A percentile compares a stretch with the other conserved stretches of the same genome.
phyloP scores from a whole-genome alignment of 768 basidiomycete species.

The Boletus vermiculosoides region DNA sequence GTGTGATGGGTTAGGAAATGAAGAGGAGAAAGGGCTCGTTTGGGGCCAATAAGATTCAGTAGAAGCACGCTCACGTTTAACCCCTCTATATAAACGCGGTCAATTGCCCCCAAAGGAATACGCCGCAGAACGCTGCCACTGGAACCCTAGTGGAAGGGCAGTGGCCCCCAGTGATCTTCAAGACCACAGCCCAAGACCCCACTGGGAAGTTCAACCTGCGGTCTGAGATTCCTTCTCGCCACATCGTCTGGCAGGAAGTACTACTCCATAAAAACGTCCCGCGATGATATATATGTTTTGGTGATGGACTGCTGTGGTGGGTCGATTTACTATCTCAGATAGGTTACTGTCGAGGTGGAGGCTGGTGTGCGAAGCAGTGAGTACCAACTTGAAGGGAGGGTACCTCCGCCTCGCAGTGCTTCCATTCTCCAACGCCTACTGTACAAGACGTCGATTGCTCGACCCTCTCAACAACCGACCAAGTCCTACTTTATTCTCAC shows the following conservation, averaged over 20 bases:
- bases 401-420: not conserved
- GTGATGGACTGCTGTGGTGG: not conserved
- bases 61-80: not conserved
- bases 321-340: not conserved
- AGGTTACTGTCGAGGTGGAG: not conserved
- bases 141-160: too few species aligned
- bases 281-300: not conserved
- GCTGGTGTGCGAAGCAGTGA: not conserved
- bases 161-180: too few species aligned
- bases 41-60: not conserved
- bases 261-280: not conserved
- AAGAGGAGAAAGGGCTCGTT: not conserved
- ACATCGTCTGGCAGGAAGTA: not conserved
- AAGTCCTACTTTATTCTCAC: not conserved
- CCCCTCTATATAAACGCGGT: not conserved
- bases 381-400: not conserved
- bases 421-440: not conserved
- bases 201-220: not conserved
- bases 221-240: not conserved
- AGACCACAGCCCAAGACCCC: too few species aligned
- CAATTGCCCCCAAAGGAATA: too few species aligned
- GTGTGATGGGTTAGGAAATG: not conserved
- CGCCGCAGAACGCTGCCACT: too few species aligned
- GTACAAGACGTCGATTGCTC: too few species aligned
- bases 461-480: not conserved